phyloP scores from a whole-genome alignment of 2,329 filamentous ascomycete species.

The Teratosphaeria epicoccoides region DNA sequence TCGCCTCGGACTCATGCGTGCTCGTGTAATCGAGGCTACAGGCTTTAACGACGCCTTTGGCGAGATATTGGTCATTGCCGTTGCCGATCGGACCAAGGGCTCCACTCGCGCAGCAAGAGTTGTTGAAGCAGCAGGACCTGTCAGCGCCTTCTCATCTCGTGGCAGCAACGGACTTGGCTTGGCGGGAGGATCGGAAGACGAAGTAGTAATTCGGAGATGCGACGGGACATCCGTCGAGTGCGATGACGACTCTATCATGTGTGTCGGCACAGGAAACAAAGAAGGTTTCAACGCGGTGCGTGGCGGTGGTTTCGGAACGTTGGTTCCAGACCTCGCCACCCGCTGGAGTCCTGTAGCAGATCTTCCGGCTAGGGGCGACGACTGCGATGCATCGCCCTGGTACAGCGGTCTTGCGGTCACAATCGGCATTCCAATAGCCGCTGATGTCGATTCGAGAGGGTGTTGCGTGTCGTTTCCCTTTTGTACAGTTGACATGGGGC shows the following conservation, averaged over 20 bases:
- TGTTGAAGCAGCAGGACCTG: background rate
- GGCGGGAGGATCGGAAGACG: background rate
- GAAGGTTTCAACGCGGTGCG: slow-evolving; percentile 1
- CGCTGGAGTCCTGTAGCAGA: background rate
- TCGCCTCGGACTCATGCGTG: background rate
- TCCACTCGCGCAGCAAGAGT: background rate
- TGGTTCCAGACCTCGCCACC: background rate
- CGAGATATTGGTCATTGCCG: background rate
- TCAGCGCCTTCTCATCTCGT: background rate
- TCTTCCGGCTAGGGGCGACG: background rate
- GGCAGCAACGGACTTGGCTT: background rate
- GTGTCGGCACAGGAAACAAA: slow-evolving; percentile 6
- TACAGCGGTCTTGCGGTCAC: background rate
- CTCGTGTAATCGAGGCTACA: background rate
- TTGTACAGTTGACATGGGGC: background rate
- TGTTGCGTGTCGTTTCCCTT: background rate
- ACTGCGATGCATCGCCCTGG: background rate
- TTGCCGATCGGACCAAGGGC: background rate
- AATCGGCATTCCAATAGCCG: background rate
- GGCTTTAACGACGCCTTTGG: background rate
- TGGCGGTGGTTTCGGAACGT: background rate
- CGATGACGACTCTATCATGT: slow-evolving; percentile 6
- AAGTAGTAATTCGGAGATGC: background rate
- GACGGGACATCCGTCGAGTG: slow-evolving; percentile 5
- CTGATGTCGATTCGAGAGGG: background rate